Base-by-base conservation (phyloP, 306 rosid species). In the Glycine tomentella region DNA sequence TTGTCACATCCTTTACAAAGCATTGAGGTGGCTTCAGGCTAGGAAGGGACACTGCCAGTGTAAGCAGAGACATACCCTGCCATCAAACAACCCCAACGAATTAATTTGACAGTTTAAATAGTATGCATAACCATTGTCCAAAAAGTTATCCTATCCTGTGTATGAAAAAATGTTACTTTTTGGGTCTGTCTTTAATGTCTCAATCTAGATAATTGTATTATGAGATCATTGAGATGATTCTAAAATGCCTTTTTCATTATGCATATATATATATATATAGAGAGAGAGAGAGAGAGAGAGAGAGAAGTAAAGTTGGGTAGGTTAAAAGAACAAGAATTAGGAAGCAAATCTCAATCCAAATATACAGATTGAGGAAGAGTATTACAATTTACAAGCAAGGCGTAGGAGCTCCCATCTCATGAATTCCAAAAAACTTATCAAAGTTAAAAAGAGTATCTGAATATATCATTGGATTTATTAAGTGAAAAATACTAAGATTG, bases 11-110 rank as follows among this genome's bases (percentile, higher is more conserved):
- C 7, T 15, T 42, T 7, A 53, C 75, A 9, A 49, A 2, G 84
- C 91, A 88, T 10, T 12, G 50, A 0, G 89, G 91, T 57, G 91
- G 91, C 72, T 69, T 85, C 12, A 88, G 83, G 84, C 78, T 74
- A 0, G 77, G 82, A 68, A 88, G 87, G 50, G 91, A 88, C 67
- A 88, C 91, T 51, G 91, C 80, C 58, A 85, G 70, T 34, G 91
- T 88, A 7, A 88, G 84, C 33, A 85, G 69, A 63, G 52, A 85
- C 89, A 88, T 88, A 17, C 89, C 91, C 90, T 87, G 80, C n/a
- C 51, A 69, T 50, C 40, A 50, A 36, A 15, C 36, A 48, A 7
- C 20, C 44, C 5, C 33, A 40, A 52, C n/a, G 4, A 62, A 63
- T 53, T 50, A 40, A 52, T 15, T 17, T 13, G 6, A 17, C 13